Base-by-base conservation (phyloP, 108 stramenopile genomes). In the Nitzschia inconspicua region DNA sequence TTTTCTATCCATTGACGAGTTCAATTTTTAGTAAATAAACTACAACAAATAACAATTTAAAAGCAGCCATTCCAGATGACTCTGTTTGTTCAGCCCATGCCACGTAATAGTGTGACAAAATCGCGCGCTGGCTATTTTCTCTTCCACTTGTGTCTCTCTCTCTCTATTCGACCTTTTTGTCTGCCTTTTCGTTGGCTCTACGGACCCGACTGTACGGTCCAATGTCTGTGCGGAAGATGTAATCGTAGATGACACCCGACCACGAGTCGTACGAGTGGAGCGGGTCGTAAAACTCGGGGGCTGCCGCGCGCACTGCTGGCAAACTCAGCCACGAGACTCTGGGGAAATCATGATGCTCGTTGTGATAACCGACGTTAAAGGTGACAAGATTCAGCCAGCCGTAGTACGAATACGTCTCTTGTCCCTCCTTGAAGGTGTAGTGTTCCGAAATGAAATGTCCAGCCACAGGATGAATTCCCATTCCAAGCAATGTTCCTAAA, bases 341-440 rank as follows among this genome's bases (percentile, higher is more conserved):
- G 35, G 95, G 90, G 65, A 98, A 95, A 64, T 98, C 97, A 58
- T 98, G 97, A 66, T 98, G 97, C 64, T 96, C 95, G 68, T 96
- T 96, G 77, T 98, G 97, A 61, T 95, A 96, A 5, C 97, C 97
- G 25, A 96, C 97, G 64, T 96, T 95, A 70, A 89, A 95, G 54
- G 87, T 78, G 44, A 98, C 75, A 54, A 73, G 83, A 74, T 98
- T 98, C 19, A 95, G 72, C 8, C 78, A 81, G 41, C 97, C 97
- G 63, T 98, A 98, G 70, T 92, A 96, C 20, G 89, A 89, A 44
- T 83, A 76, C 0, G 82, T 85, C 65, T 98, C 97, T 43, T 91
- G 83, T 24, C 89, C 90, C 25, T 79, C 64, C 55, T 68, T 69
- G 57, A 96, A 82, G 20, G 84, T 77, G 67, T 92, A 95, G 65